Base-by-base conservation (phyloP, 129 eudicot genomes). In the Smallanthus sonchifolius region DNA sequence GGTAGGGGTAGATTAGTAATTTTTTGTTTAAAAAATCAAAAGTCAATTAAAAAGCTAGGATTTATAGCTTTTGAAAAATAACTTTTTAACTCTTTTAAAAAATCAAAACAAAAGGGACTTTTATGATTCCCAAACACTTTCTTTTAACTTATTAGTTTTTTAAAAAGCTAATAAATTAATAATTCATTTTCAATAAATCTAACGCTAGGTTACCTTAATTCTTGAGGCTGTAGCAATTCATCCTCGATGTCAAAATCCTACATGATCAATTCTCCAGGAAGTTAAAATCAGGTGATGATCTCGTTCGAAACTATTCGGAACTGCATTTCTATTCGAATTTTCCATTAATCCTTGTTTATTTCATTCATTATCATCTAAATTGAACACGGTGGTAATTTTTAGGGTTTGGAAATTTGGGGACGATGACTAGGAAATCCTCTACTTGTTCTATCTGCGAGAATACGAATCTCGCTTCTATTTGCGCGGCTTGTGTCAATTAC, bases 371-470 rank as follows among this genome's bases (percentile, higher is more conserved):
- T 77, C 32, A 61, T 77, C 7, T 15, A 59, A 35, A 45, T 57
- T 43, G 37, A 10, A 2, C 7, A 45, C 17, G n/a, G 3, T 14
- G 35, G 59, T 15, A 36, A 4, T 4, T 49, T 55, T 36, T 65
- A 75, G 83, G 78, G 75, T 73, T 84, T 74, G 59, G 42, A 63
- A 74, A 63, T 55, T 73, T 16, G 77, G 74, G 56, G 70, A 83
- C 45, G 74, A 80, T 82, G 84, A 83, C 77, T 34, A 81, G 87
- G 52, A 92, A 86, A 73, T 34, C 79, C 42, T 77, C 81, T 38
- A 72, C 68, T 72, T 92, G 98, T 80, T 95, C 81, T 19, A 60
- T 92, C 32, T 92, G 98, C 65, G 98, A 92, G 74, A 92, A 81
- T 75, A 72, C 88, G 0, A 92, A 87, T 77, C 89, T 87, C 48